Base-by-base conservation (phyloP, 106 monocot species). In the Xerophyta viscosa region DNA sequence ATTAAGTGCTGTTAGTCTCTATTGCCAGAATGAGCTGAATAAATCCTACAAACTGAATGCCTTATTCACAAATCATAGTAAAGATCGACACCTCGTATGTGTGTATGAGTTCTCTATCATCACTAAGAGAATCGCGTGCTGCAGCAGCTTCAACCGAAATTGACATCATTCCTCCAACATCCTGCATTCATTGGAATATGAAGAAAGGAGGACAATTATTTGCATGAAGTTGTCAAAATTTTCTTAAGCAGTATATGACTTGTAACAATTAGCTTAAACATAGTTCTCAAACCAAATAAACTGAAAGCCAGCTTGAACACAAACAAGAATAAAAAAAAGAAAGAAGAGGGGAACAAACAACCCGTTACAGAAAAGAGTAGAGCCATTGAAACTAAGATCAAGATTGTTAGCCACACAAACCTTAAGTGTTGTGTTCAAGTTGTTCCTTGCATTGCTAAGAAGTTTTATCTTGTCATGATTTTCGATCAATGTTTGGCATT, bases 111-210 rank as follows among this genome's bases (percentile, higher is more conserved):
- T 98, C 90, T 45, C 64, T 86, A 31, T 89, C 90, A 68, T 98
- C 74, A 44, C 76, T 78, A 50, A 89, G 69, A 41, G 98, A 98
- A 77, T 98, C 98, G 61, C 71, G 89, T 29, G 98, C 98, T 45
- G 89, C 98, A 63, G 86, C 78, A 60, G 98, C 89, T 79, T 98
- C 98, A 66, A 90, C 86, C 66, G 98, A 98, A 72, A 98, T 98
- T 5, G 86, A 98, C 98, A 98, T 89, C 98, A 98, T 98, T 26
- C 98, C 98, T 45, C 82, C 90, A n/a, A 98, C 86, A 77, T 98
- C 98, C 98, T 98, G n/a, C n/a, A n/a, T n/a, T n/a, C n/a, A n/a
- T n/a, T n/a, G n/a, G n/a, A n/a, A n/a, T n/a, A n/a, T n/a, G n/a
- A n/a, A n/a, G n/a, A 58, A 11, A 46, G 8, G 75, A 20, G 61